Base-by-base conservation (phyloP, 148 eudicot species). In the Dianthus caryophyllus region DNA sequence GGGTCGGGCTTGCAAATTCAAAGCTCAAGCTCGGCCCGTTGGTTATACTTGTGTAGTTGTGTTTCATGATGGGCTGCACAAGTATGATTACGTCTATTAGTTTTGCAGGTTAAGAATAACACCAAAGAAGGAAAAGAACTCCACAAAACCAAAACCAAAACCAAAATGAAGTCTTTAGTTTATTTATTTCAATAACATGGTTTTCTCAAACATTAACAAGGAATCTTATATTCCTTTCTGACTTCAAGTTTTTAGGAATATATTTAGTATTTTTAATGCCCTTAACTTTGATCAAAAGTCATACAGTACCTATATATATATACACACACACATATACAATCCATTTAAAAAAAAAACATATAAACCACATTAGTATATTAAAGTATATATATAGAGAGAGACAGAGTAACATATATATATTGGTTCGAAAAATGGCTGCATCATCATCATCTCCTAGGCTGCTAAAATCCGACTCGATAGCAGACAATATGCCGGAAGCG, bases 401-500 rank as follows among this genome's bases (percentile, higher is more conserved):
- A n/a, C n/a, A n/a, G n/a, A n/a, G n/a, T n/a, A n/a, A n/a, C n/a
- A n/a, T 7, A 44, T 58, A 60, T 8, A 48, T 56, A 30, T 15
- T 1, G 52, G 25, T 0, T 25, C 9, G 38, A 33, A 33, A n/a
- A 12, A 77, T 77, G 84, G 70, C 87, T 41, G 64, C 77, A 31
- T 53, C 85, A 46, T 78, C 84, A 0, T 56, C 77, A 31, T 53
- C 85, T 39, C 80, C 84, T 0, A 76, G 77, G 18, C 51, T 87
- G 73, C 81, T 85, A 78, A 78, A 90, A 52, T 80, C 89, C 0
- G 96, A 92, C 46, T 76, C 93, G 1, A 76, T 84, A 18, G 85
- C 85, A 0, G 95, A 85, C 38, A 84, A 81, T 79, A 89, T 89
- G 98, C 91, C 96, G 2, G 96, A 87, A 20, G 94, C 96, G 21